Conservation (phyloP, 768 basidiomycete species). For the Tylopilus balloui region DNA sequence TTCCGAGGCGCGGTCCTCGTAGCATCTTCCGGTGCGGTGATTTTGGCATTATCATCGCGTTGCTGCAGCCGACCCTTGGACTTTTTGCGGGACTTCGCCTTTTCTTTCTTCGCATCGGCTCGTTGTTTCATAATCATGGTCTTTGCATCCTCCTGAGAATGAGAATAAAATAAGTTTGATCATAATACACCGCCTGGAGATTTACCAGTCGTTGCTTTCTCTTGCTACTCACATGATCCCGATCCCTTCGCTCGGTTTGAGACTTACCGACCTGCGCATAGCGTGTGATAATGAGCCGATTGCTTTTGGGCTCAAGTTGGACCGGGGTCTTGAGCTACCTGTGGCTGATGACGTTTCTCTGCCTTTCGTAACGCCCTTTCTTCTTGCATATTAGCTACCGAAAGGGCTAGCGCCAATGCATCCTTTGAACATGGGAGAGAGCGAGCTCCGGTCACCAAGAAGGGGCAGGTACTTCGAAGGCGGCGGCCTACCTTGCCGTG, state of each 20-base stretch:
- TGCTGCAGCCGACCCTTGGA: slow-evolving; percentile 11
- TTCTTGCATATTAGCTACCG: slow-evolving; percentile 45
- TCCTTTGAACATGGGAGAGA: slow-evolving; percentile 35
- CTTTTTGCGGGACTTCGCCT: slow-evolving; percentile 32
- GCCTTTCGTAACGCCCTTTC: slow-evolving; percentile 38
- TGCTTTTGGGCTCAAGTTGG: slow-evolving; percentile 15
- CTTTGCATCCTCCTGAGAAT: slow-evolving; percentile 41
- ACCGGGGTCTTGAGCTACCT: slow-evolving; percentile 28
- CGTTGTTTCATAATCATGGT: slow-evolving; percentile 35
- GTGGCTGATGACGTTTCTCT: slow-evolving; percentile 37
- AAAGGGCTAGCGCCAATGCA: slow-evolving; percentile 42
- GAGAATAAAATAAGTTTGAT: slow-evolving; percentile 10
- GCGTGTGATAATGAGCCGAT: slow-evolving; percentile 15
- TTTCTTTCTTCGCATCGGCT: slow-evolving; percentile 38
- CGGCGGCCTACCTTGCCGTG: slow-evolving; percentile 31
- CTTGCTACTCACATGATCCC: slow-evolving; percentile 24
- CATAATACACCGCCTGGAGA: slow-evolving; percentile 13
- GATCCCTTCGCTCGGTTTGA: slow-evolving; percentile 25
- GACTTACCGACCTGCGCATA: slow-evolving; percentile 27
- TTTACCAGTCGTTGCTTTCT: slow-evolving; percentile 41
- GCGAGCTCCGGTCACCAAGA: slow-evolving; percentile 21
- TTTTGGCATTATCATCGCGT: slow-evolving; percentile 6
- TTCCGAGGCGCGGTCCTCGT: slow-evolving; percentile 26
- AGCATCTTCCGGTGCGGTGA: slow-evolving; percentile 8
- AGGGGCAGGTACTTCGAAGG: slow-evolving; percentile 7